phyloP scores from a whole-genome alignment of 768 basidiomycete genomes.

The Dacryopinax primogenitus region DNA sequence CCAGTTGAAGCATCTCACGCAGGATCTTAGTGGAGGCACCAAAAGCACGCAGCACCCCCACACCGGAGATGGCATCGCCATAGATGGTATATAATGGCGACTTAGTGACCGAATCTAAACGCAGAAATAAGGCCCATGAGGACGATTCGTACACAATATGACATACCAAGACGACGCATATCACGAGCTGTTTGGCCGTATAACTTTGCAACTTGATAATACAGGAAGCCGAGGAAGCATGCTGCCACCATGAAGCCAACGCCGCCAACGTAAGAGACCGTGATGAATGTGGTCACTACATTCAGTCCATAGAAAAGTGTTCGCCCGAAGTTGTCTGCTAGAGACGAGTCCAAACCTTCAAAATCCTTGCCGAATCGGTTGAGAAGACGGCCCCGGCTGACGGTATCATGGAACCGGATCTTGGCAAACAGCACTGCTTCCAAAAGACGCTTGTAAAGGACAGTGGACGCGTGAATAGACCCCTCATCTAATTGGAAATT shows the following conservation, averaged over 20 bases:
- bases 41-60: slow-evolving; percentile 59
- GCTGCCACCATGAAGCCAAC: slow-evolving; percentile 55
- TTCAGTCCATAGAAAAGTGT: slow-evolving; percentile 61
- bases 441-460: slow-evolving; percentile 67
- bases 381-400: slow-evolving; percentile 67
- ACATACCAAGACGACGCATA: slow-evolving; percentile 24
- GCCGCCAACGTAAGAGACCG: slow-evolving; percentile 69
- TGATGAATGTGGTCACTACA: slow-evolving; percentile 54
- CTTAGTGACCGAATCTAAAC: slow-evolving; percentile 33
- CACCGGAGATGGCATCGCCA: slow-evolving; percentile 40
- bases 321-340: slow-evolving; percentile 76
- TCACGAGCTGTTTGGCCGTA: slow-evolving; percentile 65
- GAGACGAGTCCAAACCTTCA: slow-evolving; percentile 68
- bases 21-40: slow-evolving; percentile 79
- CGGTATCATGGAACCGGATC: slow-evolving; percentile 86
- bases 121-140: too few species aligned
- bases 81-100: slow-evolving; percentile 42
- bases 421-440: slow-evolving; percentile 76
- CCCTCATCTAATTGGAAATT: slow-evolving; percentile 41
- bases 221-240: slow-evolving; percentile 43
- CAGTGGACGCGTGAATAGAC: slow-evolving; percentile 66
- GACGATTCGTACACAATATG: too few species aligned
- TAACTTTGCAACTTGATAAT: slow-evolving; percentile 46
- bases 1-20: slow-evolving; percentile 68
- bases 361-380: slow-evolving; percentile 87